Evolutionary conservation across 768 basidiomycete genomes (phyloP).

Genomic region (Kwoniella sp.): DNA sequence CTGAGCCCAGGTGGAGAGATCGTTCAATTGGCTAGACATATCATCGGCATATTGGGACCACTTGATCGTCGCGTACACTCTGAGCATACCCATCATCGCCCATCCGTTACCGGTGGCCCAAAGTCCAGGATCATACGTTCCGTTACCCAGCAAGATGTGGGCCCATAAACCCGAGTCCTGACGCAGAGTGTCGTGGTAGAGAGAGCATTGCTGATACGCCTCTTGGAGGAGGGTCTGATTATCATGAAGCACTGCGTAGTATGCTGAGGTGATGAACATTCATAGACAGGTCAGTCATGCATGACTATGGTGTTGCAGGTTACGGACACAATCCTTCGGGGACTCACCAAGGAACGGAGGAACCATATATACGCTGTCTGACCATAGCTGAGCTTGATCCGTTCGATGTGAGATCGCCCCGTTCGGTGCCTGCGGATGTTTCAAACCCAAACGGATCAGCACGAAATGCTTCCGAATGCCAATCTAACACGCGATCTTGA

Average conservation of each 20-base stretch:
- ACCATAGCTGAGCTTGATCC: constrained; percentile 55
- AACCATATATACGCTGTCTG: constrained; percentile 58
- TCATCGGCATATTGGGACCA: constrained; percentile 44
- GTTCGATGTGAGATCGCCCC: constrained; percentile 60
- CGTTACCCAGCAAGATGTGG: constrained; percentile 55
- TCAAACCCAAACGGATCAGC: not conserved
- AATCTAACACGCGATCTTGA: no score
- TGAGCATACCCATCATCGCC: constrained; percentile 59
- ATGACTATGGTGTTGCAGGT: not conserved
- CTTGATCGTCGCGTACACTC: constrained; percentile 58
- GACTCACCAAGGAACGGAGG: constrained; percentile 59
- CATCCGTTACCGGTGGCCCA: constrained; percentile 61
- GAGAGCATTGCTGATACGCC: constrained; percentile 58
- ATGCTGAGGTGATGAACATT: constrained; percentile 38
- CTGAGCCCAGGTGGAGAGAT: constrained; percentile 55
- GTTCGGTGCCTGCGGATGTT: constrained; percentile 39
- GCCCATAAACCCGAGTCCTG: constrained; percentile 56
- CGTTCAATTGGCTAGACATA: constrained; percentile 52
- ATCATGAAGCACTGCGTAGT: constrained; percentile 56
- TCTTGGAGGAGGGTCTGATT: constrained; percentile 58
- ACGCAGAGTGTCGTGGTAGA: constrained; percentile 58
- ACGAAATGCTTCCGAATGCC: not conserved
- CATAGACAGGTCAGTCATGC: not conserved
- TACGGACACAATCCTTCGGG: not conserved
- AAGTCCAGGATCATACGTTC: constrained; percentile 49